Conservation (phyloP, 2,329 filamentous ascomycete genomes). For the Penicillium psychrosexuale region DNA sequence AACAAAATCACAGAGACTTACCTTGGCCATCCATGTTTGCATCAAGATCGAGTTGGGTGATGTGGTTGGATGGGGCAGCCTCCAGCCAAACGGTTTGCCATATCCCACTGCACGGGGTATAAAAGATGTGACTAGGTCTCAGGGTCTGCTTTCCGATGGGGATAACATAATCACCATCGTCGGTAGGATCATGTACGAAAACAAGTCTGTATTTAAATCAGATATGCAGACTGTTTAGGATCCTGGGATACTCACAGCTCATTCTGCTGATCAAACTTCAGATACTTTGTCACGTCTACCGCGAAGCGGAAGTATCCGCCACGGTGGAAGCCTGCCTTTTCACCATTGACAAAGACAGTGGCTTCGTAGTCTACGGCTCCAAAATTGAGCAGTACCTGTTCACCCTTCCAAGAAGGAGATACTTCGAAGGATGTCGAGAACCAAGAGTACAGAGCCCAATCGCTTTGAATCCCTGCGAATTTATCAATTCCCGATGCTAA, state of each 20-base stretch:
- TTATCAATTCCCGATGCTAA: background rate
- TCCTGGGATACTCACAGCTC: slow-evolving; percentile 47
- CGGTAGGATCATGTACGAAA: slow-evolving; percentile 66
- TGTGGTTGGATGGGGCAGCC: slow-evolving; percentile 55
- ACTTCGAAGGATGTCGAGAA: slow-evolving; percentile 50
- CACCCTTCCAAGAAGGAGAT: slow-evolving; percentile 43
- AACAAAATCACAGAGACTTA: slow-evolving; percentile 25
- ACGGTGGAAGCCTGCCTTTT: slow-evolving; percentile 51
- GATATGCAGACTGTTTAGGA: background rate
- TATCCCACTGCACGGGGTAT: slow-evolving; percentile 69
- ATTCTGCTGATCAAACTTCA: slow-evolving; percentile 48
- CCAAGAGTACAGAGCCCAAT: slow-evolving; percentile 44
- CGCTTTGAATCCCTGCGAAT: slow-evolving; percentile 38
- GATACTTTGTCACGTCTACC: slow-evolving; percentile 54
- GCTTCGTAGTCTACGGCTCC: slow-evolving; percentile 53
- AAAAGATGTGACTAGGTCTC: slow-evolving; percentile 59
- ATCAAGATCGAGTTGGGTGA: slow-evolving; percentile 58
- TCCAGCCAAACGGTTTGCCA: slow-evolving; percentile 74
- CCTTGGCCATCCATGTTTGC: slow-evolving; percentile 56
- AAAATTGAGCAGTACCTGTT: slow-evolving; percentile 48
- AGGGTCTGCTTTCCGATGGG: slow-evolving; percentile 65
- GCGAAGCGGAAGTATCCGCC: slow-evolving; percentile 64
- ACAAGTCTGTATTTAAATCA: slow-evolving; percentile 49
- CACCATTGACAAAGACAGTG: slow-evolving; percentile 58
- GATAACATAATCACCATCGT: slow-evolving; percentile 54